Conservation (phyloP, 192 early-diverging fungal species). For the Phycomyces nitens region DNA sequence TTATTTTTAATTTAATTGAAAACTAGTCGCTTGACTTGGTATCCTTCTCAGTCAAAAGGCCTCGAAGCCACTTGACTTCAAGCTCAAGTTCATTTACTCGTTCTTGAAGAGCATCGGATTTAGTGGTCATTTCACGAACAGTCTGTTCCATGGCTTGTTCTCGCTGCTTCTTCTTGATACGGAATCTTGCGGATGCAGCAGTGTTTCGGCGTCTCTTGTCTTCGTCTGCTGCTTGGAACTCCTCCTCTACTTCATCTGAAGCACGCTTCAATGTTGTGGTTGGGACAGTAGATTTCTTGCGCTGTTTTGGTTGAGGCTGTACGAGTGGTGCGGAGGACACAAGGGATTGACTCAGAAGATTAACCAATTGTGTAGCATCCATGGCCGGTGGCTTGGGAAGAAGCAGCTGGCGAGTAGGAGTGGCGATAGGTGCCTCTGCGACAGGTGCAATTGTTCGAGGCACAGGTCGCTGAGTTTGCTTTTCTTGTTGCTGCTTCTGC, state of each 20-base stretch:
- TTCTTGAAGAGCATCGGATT: slow-evolving; percentile 69
- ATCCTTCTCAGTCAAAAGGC: slow-evolving; percentile 78
- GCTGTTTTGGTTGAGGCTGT: too few species aligned
- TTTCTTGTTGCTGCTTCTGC: slow-evolving; percentile 5
- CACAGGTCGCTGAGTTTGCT: not conserved
- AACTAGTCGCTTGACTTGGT: not conserved
- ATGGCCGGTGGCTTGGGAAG: slow-evolving; percentile 21
- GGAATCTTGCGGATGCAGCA: slow-evolving; percentile 90
- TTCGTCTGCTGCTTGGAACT: slow-evolving; percentile 49
- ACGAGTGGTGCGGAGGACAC: not conserved
- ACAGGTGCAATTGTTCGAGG: not conserved
- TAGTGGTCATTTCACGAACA: slow-evolving; percentile 70
- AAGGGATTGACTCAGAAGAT: not conserved
- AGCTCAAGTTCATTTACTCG: slow-evolving; percentile 81
- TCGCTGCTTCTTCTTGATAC: slow-evolving; percentile 90
- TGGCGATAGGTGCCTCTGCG: not conserved
- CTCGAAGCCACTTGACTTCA: slow-evolving; percentile 88
- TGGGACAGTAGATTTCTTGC: not conserved
- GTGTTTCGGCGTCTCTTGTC: slow-evolving; percentile 96
- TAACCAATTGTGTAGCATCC: slow-evolving; percentile 6
- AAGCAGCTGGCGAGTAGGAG: slow-evolving; percentile 11
- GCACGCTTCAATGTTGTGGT: slow-evolving; percentile 5
- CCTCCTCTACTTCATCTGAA: not conserved
- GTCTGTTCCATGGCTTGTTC: slow-evolving; percentile 84
- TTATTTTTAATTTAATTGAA: too few species aligned